These are phyloP conservation scores for Ogataea thermomethanolica DNA, from an alignment of 805 yeast genomes.

Conservation along the genomic window DNA sequence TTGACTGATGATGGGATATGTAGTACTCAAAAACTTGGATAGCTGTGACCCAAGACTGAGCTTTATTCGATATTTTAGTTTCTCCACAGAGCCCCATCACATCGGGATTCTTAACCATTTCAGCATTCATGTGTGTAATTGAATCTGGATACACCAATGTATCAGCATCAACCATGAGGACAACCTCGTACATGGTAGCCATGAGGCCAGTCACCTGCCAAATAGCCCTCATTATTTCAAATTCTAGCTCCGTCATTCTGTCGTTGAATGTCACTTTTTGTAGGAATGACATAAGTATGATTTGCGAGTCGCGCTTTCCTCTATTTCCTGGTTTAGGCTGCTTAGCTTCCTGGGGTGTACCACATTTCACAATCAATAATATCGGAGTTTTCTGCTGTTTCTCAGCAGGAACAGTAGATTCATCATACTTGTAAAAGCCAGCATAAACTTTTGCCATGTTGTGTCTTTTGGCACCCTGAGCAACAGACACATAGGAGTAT, in stretches of 20 bases:
- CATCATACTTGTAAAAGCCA: conserved; percentile 87
- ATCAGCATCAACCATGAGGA: conserved; percentile 94
- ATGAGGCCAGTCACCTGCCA: conserved; percentile 84
- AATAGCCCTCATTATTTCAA: conserved; percentile 66
- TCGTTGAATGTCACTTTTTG: conserved; percentile 88
- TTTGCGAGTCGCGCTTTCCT: conserved; percentile 94
- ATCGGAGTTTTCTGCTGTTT: conserved; percentile 86
- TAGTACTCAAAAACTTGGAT: conserved; percentile 93
- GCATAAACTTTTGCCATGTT: conserved; percentile 97
- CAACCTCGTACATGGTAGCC: conserved; percentile 77
- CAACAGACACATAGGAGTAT: conserved; percentile 90
- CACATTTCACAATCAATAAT: conserved; percentile 77
- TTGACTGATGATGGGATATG: conserved; percentile 90
- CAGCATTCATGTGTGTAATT: conserved; percentile 84
- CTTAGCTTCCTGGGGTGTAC: conserved; percentile 74
- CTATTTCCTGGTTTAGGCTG: conserved; percentile 85
- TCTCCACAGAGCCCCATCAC: conserved; percentile 96
- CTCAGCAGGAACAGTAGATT: conserved; percentile 66
- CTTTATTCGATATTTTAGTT: conserved; percentile 83
- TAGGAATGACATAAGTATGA: conserved; percentile 83
- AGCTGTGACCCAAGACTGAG: conserved; percentile 83
- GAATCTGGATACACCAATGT: conserved; percentile 86
- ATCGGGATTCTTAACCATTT: conserved; percentile 80
- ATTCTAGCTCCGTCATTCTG: conserved; percentile 89
- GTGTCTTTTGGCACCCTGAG: conserved; percentile 90